A percentile compares a stretch with the other conserved stretches of the same genome.
These are phyloP conservation scores for Metarhizium sp. DNA, from an alignment of 2,329 filamentous ascomycete species.

Conservation along the genomic window DNA sequence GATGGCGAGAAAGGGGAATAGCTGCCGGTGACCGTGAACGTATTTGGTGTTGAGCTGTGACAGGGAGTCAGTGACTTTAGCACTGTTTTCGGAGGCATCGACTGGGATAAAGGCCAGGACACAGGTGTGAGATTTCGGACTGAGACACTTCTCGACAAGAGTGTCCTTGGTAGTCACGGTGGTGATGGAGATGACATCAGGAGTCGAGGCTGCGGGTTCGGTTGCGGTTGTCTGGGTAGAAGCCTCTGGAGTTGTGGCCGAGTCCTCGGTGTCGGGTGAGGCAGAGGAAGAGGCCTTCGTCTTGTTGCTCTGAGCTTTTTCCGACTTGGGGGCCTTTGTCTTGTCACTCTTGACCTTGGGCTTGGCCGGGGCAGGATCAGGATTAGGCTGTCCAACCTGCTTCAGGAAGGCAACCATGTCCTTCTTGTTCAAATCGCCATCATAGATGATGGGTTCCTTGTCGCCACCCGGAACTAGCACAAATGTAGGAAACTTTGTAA, in stretches of 20 bases:
- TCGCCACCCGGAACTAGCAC: constrained; percentile 67
- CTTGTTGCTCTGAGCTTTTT: constrained; percentile 28
- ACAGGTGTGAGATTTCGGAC: constrained; percentile 69
- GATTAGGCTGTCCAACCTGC: constrained; percentile 69
- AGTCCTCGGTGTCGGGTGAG: constrained; percentile 17
- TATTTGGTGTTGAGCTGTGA: constrained; percentile 72
- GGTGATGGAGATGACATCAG: constrained; percentile 50
- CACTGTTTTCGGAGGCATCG: constrained; percentile 38
- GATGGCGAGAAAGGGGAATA: constrained; percentile 80
- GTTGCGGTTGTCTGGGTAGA: constrained; percentile 19
- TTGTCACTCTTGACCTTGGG: constrained; percentile 27
- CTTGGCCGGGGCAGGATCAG: constrained; percentile 47
- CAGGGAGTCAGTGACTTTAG: constrained; percentile 52
- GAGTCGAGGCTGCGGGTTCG: constrained; percentile 10
- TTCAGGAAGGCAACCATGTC: constrained; percentile 75
- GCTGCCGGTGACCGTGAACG: constrained; percentile 49
- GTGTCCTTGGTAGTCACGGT: constrained; percentile 54
- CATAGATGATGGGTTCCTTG: constrained; percentile 61
- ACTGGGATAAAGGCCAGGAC: constrained; percentile 64
- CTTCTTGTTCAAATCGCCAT: constrained; percentile 79
- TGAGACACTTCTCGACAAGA: constrained; percentile 64
- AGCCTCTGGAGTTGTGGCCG: constrained; percentile 13
- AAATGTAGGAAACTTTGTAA: constrained; percentile 71
- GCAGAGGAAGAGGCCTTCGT: constrained; percentile 23
- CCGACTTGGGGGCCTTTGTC: constrained; percentile 12